phyloP scores from a whole-genome alignment of 2,329 filamentous ascomycete genomes.

The Dendrostoma leiphaemia region DNA sequence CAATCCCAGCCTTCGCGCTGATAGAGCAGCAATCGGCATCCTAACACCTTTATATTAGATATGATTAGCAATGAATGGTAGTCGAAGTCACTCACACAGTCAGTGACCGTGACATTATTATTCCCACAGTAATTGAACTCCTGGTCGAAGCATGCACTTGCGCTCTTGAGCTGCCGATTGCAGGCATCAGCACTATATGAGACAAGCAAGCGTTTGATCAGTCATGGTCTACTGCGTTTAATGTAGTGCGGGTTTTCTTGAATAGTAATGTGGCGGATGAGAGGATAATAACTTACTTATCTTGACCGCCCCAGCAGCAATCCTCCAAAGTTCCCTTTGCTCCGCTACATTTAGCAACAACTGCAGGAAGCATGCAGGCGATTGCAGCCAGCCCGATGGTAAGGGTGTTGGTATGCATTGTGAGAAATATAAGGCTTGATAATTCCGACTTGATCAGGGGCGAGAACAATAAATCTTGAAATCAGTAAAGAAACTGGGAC shows the following conservation, averaged over 20 bases:
- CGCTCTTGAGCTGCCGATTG: neutral
- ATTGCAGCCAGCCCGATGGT: neutral
- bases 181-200: neutral
- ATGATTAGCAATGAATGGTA: neutral
- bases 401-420: neutral
- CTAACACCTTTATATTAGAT: neutral
- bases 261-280: neutral
- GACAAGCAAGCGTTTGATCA: neutral
- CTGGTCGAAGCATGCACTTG: neutral
- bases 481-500: neutral
- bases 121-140: neutral
- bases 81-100: neutral
- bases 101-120: neutral
- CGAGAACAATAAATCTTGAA: neutral
- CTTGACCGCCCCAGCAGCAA: neutral
- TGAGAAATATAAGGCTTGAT: neutral
- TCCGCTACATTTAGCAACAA: neutral
- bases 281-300: neutral
- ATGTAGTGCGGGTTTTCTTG: neutral
- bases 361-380: neutral
- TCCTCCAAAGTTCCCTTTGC: neutral
- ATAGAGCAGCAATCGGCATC: neutral
- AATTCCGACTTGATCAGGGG: neutral
- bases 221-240: neutral
- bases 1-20: neutral